Evolutionary conservation across 1,284 basidiomycete genomes (phyloP).

Genomic region (Austroboletus sp.): DNA sequence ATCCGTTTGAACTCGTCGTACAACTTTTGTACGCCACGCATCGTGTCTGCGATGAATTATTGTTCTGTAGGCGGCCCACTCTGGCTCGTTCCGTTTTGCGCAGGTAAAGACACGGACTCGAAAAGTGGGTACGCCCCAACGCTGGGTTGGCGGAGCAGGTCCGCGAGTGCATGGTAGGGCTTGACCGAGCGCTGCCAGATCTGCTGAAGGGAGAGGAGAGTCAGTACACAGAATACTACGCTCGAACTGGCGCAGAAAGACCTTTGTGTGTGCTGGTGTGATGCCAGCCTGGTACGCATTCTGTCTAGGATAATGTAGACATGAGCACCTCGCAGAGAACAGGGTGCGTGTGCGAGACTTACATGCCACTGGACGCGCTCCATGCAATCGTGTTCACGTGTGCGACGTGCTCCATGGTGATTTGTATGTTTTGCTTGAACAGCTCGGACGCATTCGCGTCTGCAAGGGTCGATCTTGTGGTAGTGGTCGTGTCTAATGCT

Average conservation of each 20-base stretch:
- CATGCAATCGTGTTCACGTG: constrained; percentile 37
- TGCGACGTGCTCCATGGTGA: constrained; percentile 35
- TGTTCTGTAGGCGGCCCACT: constrained; percentile 25
- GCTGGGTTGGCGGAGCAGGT: constrained; percentile 38
- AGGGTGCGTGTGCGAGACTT: constrained; percentile 12
- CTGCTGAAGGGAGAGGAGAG: constrained; percentile 25
- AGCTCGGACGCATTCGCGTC: constrained; percentile 43
- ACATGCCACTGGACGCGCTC: constrained; percentile 39
- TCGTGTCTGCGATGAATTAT: constrained; percentile 35
- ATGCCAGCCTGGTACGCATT: constrained; percentile 40
- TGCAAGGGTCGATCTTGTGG: constrained; percentile 12
- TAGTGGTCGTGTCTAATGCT: constrained; percentile 17
- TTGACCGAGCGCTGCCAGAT: constrained; percentile 34
- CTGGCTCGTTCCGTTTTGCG: neutral
- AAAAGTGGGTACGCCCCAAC: constrained; percentile 41
- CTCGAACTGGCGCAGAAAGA: constrained; percentile 9
- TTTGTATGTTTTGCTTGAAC: constrained; percentile 42
- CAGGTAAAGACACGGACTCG: neutral
- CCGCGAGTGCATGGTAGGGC: constrained; percentile 33
- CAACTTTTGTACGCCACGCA: constrained; percentile 34
- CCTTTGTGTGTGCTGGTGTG: constrained; percentile 39
- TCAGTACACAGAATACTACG: neutral
- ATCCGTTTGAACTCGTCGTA: constrained; percentile 38
- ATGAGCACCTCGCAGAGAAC: neutral
- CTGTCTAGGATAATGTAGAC: constrained; percentile 29